A percentile compares a stretch with the other conserved stretches of the same genome.
phyloP scores from a whole-genome alignment of 1,139 yeast genomes.

The Yamadazyma oceani region DNA sequence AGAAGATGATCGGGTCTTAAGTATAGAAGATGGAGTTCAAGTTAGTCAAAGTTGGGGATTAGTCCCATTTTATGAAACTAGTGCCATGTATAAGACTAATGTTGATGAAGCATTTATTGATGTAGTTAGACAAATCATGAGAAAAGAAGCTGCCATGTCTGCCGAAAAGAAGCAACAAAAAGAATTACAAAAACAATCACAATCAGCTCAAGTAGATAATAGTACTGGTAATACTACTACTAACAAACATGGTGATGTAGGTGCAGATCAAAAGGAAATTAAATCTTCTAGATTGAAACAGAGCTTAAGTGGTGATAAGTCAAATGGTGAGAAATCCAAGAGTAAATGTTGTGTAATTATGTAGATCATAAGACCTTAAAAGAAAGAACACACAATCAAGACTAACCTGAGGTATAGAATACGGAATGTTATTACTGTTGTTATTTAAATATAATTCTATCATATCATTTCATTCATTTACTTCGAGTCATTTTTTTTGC shows the following conservation, averaged over 20 bases:
- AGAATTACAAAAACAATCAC: slow-evolving; percentile 35
- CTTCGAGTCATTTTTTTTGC: background rate
- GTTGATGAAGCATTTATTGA: slow-evolving; percentile 90
- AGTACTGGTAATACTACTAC: slow-evolving; percentile 2
- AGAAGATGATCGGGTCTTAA: slow-evolving; percentile 69
- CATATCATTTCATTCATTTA: slow-evolving; percentile 1
- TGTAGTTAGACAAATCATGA: slow-evolving; percentile 83
- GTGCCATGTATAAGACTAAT: slow-evolving; percentile 87
- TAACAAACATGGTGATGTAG: slow-evolving; percentile 9
- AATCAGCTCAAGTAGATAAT: slow-evolving; percentile 9
- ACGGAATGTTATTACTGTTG: background rate
- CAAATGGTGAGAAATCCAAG: slow-evolving; percentile 13
- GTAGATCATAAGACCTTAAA: slow-evolving; percentile 8
- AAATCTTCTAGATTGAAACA: slow-evolving; percentile 15
- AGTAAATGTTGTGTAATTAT: slow-evolving; percentile 19
- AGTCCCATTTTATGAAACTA: slow-evolving; percentile 90
- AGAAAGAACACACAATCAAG: background rate
- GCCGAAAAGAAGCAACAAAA: slow-evolving; percentile 51
- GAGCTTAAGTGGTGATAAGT: slow-evolving; percentile 15
- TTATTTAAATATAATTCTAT: background rate
- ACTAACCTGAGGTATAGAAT: background rate
- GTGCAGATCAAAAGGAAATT: slow-evolving; percentile 13
- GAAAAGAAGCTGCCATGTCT: slow-evolving; percentile 60
- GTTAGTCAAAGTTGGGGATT: slow-evolving; percentile 85
- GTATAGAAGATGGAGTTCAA: slow-evolving; percentile 76